A percentile compares a stretch with the other conserved stretches of the same genome.
Evolutionary conservation across 495 filamentous ascomycete species (phyloP).

Genomic region (Xylaria bambusicola): DNA sequence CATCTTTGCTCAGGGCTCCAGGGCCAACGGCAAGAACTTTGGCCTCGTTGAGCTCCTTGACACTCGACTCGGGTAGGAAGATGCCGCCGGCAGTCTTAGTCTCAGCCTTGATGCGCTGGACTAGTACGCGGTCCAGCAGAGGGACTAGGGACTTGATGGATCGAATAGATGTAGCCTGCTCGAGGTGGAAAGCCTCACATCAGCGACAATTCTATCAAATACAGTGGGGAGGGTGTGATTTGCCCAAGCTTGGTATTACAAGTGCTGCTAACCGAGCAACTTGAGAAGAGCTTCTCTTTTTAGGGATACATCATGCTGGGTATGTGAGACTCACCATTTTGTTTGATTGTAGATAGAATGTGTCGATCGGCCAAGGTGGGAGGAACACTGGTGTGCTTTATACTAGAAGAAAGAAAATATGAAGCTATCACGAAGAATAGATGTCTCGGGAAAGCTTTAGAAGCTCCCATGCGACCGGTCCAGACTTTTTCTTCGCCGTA

Average conservation of each 20-base stretch:
- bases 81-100: constrained; percentile 93
- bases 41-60: constrained; percentile 98
- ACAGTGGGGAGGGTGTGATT: background rate
- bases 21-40: constrained; percentile 94
- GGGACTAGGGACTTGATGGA: constrained; percentile 94
- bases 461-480: constrained; percentile 38
- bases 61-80: constrained; percentile 93
- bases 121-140: constrained; percentile 96
- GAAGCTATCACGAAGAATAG: constrained; percentile 33
- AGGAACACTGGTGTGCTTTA: constrained; percentile 8
- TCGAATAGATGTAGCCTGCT: constrained; percentile 73
- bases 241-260: too few relatives aligned
- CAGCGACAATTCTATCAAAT: background rate
- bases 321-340: constrained; percentile 37
- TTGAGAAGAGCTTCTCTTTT: too few relatives aligned
- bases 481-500: constrained; percentile 31
- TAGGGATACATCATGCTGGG: too few relatives aligned
- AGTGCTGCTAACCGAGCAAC: too few relatives aligned
- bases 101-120: constrained; percentile 97
- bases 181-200: background rate
- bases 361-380: constrained; percentile 18
- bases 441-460: constrained; percentile 30
- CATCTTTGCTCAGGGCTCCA: constrained; percentile 80
- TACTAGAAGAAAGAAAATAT: constrained; percentile 17
- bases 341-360: constrained; percentile 24